Evolutionary conservation across 176 grass and related monocot species (phyloP).

Genomic region (Bolboschoenus planiculmis): DNA sequence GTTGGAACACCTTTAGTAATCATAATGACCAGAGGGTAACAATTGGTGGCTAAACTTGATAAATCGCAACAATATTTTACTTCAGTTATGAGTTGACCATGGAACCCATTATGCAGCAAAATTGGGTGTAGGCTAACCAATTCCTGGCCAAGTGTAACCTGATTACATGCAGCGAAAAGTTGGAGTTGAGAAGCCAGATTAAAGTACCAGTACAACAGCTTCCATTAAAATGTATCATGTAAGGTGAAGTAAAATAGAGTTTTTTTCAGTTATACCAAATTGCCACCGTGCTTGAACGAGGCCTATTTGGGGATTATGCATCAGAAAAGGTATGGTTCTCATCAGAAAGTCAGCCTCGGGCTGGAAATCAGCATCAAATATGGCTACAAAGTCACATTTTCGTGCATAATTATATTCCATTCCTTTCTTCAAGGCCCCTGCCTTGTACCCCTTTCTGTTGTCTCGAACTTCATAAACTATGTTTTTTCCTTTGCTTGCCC

Average conservation of each 20-base stretch:
- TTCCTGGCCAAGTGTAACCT: not conserved
- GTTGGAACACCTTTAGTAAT: not conserved
- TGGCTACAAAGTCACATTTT: constrained; percentile 79
- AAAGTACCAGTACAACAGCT: not conserved
- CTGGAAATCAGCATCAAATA: constrained; percentile 97
- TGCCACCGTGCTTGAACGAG: constrained; percentile 95
- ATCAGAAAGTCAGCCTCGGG: constrained; percentile 78
- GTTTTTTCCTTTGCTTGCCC: constrained; percentile 85
- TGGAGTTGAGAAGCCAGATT: not conserved
- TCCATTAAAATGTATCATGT: not conserved
- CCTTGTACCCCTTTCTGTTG: constrained; percentile 88
- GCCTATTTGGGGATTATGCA: constrained; percentile 48
- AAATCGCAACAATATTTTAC: not conserved
- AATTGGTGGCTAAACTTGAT: not conserved
- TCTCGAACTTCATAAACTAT: constrained; percentile 74
- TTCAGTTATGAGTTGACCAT: not conserved
- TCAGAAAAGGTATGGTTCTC: constrained; percentile 66
- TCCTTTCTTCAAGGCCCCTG: constrained; percentile 87
- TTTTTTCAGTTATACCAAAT: constrained; percentile 59
- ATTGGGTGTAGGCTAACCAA: not conserved
- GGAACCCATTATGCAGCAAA: not conserved
- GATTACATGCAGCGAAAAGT: not conserved
- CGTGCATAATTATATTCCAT: constrained; percentile 58
- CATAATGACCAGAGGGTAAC: not conserved
- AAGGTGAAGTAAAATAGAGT: not conserved